phyloP scores from a whole-genome alignment of 176 grass and related monocot genomes.

The Eragrostis curvula region DNA sequence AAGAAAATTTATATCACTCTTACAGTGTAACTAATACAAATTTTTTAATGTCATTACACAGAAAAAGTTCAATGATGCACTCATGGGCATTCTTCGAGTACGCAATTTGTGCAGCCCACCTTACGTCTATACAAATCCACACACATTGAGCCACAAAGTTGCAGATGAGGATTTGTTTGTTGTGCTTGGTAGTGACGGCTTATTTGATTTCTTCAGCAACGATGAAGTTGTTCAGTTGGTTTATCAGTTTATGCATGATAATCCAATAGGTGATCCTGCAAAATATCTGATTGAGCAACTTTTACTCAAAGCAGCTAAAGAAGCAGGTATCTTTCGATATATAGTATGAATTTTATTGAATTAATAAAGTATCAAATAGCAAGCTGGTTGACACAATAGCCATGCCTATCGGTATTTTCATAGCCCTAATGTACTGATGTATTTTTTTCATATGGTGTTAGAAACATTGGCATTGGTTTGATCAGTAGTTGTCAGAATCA shows the following conservation, averaged over 20 bases:
- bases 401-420: not conserved
- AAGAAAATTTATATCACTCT: not conserved
- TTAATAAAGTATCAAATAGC: not conserved
- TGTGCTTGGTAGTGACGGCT: conserved; percentile 92
- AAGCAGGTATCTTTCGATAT: conserved; percentile 79
- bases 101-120: conserved; percentile 73
- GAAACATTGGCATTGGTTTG: not conserved
- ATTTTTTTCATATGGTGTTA: conserved; percentile 3
- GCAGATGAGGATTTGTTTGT: conserved; percentile 83
- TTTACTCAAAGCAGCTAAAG: conserved; percentile 78
- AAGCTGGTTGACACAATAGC: not conserved
- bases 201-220: conserved; percentile 96
- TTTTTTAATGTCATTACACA: conserved; percentile 43
- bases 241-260: conserved; percentile 82
- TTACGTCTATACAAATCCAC: conserved; percentile 83
- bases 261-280: conserved; percentile 82
- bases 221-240: conserved; percentile 86
- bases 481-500: not conserved
- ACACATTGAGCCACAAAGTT: conserved; percentile 80
- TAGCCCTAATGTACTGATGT: not conserved
- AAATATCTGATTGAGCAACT: conserved; percentile 91
- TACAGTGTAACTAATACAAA: conserved; percentile 22
- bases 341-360: conserved; percentile 8
- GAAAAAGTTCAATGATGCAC: conserved; percentile 88
- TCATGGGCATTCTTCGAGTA: conserved; percentile 97